Evolutionary conservation across 306 rosid genomes (phyloP), one percentile per base, ranked within the genome.

Genomic region (Bauhinia variegata): DNA sequence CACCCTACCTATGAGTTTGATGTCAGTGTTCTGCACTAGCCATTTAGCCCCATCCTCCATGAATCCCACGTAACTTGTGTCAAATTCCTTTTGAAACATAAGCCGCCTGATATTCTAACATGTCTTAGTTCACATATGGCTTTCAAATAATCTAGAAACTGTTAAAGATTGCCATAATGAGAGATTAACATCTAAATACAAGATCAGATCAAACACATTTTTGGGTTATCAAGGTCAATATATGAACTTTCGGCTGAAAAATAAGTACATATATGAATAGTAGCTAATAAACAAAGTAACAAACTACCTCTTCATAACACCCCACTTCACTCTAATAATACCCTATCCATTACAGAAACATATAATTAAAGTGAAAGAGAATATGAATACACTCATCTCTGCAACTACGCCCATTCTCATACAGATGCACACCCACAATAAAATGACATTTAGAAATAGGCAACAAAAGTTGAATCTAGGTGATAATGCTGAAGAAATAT

Each of bases 1-100:
- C n/a, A n/a, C n/a, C n/a, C n/a, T 69, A 92, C 96, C 96, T 55
- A 91, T 85, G 60, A 91, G 97, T 81, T 91, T 91, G 78, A 91
- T 83, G 62, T 85, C 97, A 38, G 96, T 86, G 86, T 91, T 88
- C 72, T 88, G 86, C 66, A 83, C 89, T 70, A 92, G 78, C 98
- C 96, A 92, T 74, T 84, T 82, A 34, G 97, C 96, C 61, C 97
- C 97, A 78, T 91, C 97, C 78, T 73, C 86, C 87, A 75, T 78
- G 81, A 88, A 91, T 63, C 96, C 97, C 52, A 84, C 87, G 37
- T 81, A 91, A 75, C 89, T 91, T 53, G 86, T 12, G 80, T 88
- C 96, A 28, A 81, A 85, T 65, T 85, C 88, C 83, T 88, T 88
- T 73, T 83, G 80, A 65, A 79, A 88, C 97, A 91, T 91, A 38